phyloP scores from a whole-genome alignment of 129 eudicot species.

The Helianthus annuus region DNA sequence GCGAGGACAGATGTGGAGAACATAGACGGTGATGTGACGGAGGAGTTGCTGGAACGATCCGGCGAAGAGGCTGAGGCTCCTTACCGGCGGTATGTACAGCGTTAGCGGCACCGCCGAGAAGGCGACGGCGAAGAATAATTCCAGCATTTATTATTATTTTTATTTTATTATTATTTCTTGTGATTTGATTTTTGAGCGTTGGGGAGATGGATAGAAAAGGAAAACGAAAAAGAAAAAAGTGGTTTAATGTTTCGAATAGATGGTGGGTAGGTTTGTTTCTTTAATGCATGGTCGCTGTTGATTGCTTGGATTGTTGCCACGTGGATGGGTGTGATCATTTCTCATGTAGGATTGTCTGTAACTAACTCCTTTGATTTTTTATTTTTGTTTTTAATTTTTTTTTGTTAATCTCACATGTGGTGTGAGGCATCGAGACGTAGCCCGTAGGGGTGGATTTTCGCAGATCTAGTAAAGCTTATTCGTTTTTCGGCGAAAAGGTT shows the following conservation, averaged over 20 bases:
- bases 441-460: too few relatives aligned
- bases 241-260: neutral
- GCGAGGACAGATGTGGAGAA: conserved; percentile 48
- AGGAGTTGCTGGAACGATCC: conserved; percentile 49
- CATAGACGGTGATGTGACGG: conserved; percentile 41
- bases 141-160: conserved; percentile 46
- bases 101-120: conserved; percentile 85
- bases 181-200: neutral
- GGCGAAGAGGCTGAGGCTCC: conserved; percentile 66
- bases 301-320: conserved; percentile 5
- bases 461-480: too few relatives aligned
- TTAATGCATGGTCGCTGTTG: neutral
- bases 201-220: conserved; percentile 13
- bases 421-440: too few relatives aligned
- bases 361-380: too few relatives aligned
- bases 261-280: conserved; percentile 1
- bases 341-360: neutral
- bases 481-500: too few relatives aligned
- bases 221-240: neutral
- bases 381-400: too few relatives aligned
- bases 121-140: conserved; percentile 71
- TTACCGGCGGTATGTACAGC: conserved; percentile 75
- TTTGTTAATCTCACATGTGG: too few relatives aligned
- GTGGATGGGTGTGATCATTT: conserved; percentile 15
- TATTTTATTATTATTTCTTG: too few relatives aligned